Evolutionary conservation across 768 basidiomycete genomes (phyloP).

Genomic region (Botryobasidium botryosum): DNA sequence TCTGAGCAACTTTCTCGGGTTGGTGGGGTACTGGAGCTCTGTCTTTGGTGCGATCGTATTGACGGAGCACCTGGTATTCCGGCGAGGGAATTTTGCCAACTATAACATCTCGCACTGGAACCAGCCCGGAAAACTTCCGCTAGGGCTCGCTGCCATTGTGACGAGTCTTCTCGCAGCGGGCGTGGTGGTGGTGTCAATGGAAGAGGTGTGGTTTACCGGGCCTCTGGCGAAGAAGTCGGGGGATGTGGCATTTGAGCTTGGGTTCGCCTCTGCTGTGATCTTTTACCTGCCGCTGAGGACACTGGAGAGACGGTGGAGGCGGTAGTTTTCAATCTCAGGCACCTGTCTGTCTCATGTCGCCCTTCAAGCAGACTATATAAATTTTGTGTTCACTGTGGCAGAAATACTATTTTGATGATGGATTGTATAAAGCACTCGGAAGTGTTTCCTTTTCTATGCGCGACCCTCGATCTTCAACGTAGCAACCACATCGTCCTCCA

Average conservation of each 20-base stretch:
- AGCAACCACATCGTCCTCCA: too few relatives aligned
- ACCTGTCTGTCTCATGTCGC: too few relatives aligned
- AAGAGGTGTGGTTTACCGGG: constrained; percentile 53
- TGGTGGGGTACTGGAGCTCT: constrained; percentile 47
- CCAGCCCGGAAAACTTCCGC: constrained; percentile 33
- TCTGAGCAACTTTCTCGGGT: constrained; percentile 47
- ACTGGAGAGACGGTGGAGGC: too few relatives aligned
- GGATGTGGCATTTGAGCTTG: constrained; percentile 49
- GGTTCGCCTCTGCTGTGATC: background rate
- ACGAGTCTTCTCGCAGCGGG: constrained; percentile 35
- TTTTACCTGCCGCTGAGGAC: too few relatives aligned
- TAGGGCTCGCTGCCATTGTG: constrained; percentile 42
- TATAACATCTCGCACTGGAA: constrained; percentile 44
- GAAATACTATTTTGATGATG: too few relatives aligned
- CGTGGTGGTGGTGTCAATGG: constrained; percentile 48
- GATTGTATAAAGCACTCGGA: too few relatives aligned
- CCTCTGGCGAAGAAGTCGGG: constrained; percentile 47
- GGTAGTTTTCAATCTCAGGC: too few relatives aligned
- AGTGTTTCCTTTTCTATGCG: too few relatives aligned
- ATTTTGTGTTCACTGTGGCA: too few relatives aligned
- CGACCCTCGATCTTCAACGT: too few relatives aligned
- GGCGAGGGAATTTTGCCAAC: constrained; percentile 28
- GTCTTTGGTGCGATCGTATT: constrained; percentile 43
- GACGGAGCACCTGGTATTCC: constrained; percentile 51
- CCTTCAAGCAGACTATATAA: too few relatives aligned